Evolutionary conservation across 495 filamentous ascomycete genomes (phyloP).

Genomic region (Podospora appendiculata): DNA sequence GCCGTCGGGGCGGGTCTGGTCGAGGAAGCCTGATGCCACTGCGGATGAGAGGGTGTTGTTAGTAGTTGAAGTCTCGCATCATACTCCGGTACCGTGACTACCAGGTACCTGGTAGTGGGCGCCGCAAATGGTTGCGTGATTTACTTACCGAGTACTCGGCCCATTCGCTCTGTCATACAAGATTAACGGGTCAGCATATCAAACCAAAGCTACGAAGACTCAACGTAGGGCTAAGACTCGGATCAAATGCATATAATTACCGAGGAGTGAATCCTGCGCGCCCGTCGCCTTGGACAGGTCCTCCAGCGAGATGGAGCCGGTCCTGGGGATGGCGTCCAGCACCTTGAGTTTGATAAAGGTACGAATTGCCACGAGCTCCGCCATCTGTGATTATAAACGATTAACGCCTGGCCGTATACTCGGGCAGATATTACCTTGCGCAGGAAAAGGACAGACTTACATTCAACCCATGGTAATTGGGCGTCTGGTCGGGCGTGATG

Average conservation of each 20-base stretch:
- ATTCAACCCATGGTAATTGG: slow-evolving; percentile 15
- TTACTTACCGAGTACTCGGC: slow-evolving; percentile 8
- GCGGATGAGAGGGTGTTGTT: not conserved
- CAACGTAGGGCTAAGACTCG: too few species aligned
- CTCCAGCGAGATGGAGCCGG: slow-evolving; percentile 8
- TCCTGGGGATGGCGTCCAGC: slow-evolving; percentile 11
- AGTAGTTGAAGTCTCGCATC: not conserved
- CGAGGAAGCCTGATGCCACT: slow-evolving; percentile 16
- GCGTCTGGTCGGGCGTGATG: slow-evolving; percentile 7
- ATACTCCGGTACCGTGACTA: too few species aligned
- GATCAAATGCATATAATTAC: slow-evolving; percentile 1
- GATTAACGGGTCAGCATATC: not conserved
- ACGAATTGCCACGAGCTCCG: slow-evolving; percentile 12
- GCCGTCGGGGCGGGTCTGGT: slow-evolving; percentile 9
- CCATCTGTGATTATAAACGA: slow-evolving; percentile 6
- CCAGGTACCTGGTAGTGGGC: too few species aligned
- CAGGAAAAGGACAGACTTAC: not conserved
- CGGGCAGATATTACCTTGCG: not conserved
- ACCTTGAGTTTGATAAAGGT: slow-evolving; percentile 16
- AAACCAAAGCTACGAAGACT: too few species aligned
- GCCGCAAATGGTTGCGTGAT: too few species aligned
- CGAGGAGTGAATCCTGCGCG: slow-evolving; percentile 13
- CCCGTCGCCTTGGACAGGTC: slow-evolving; percentile 11
- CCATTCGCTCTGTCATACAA: slow-evolving; percentile 12
- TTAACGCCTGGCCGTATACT: not conserved